Conservation (phyloP, 75 land plant genomes). For the Azolla pinnata region DNA sequence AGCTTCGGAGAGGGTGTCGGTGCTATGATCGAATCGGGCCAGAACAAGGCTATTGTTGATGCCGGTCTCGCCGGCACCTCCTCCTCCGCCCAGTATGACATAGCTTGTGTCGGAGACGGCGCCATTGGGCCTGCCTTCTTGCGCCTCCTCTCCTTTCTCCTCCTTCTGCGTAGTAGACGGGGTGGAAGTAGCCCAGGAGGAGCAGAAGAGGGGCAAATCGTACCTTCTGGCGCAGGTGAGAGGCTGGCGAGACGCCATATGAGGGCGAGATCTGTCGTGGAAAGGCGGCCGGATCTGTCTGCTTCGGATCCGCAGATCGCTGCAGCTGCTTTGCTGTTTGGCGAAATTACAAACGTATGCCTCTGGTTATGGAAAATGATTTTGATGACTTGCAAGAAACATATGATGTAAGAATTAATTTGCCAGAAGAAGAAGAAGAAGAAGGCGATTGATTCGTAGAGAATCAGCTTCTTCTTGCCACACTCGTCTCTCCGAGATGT, state of each 20-base stretch:
- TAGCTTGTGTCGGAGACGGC: slow-evolving; percentile 9
- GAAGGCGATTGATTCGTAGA: too few relatives aligned
- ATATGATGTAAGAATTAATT: too few relatives aligned
- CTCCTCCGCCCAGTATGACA: slow-evolving; percentile 60
- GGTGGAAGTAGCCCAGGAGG: slow-evolving; percentile 34
- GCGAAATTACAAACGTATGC: too few relatives aligned
- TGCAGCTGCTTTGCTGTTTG: too few relatives aligned
- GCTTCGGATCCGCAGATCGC: too few relatives aligned
- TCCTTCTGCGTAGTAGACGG: slow-evolving; percentile 3
- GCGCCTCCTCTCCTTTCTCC: slow-evolving; percentile 13
- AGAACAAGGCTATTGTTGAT: slow-evolving; percentile 46
- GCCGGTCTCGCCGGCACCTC: slow-evolving; percentile 59
- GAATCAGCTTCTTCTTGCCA: too few relatives aligned
- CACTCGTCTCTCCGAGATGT: too few relatives aligned
- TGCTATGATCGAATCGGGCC: slow-evolving; percentile 29
- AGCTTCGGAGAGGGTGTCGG: slow-evolving; percentile 51
- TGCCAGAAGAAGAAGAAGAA: too few relatives aligned
- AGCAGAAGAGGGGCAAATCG: slow-evolving; percentile 52
- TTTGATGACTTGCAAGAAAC: too few relatives aligned
- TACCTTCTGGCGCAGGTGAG: slow-evolving; percentile 31
- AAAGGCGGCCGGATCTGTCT: too few relatives aligned
- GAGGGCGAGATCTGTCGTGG: not conserved
- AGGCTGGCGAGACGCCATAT: slow-evolving; percentile 4
- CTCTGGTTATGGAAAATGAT: too few relatives aligned
- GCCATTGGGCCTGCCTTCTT: not conserved